These are phyloP conservation scores for Brassica cretica DNA, from an alignment of 345 rosid genomes.

Conservation along the genomic window DNA sequence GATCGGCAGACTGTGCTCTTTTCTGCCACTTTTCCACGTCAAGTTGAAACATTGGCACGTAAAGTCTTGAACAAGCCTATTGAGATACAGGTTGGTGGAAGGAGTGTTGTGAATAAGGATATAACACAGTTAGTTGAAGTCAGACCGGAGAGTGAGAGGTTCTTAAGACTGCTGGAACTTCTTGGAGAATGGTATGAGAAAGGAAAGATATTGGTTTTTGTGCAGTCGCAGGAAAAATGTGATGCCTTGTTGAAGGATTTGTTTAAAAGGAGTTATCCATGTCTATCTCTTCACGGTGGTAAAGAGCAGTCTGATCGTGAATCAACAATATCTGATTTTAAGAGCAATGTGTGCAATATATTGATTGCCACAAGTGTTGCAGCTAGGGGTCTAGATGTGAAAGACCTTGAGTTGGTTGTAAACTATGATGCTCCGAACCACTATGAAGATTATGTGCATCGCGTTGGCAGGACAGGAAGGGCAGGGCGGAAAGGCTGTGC, in stretches of 20 bases:
- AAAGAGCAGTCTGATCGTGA: conserved; percentile 97
- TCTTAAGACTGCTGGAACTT: conserved; percentile 78
- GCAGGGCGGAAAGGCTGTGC: conserved; percentile 97
- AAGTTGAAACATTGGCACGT: conserved; percentile 92
- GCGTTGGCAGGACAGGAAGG: conserved; percentile 97
- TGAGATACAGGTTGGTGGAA: conserved; percentile 92
- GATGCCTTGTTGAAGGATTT: conserved; percentile 79
- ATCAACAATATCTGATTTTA: conserved; percentile 86
- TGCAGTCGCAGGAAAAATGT: conserved; percentile 87
- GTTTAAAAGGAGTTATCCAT: conserved; percentile 79
- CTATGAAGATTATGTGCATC: conserved; percentile 95
- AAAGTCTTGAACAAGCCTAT: conserved; percentile 81
- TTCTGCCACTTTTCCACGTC: conserved; percentile 97
- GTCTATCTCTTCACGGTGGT: conserved; percentile 94
- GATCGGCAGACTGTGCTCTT: conserved; percentile 94
- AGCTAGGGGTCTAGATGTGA: conserved; percentile 95
- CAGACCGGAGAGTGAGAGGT: conserved; percentile 87
- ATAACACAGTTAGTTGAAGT: conserved; percentile 88
- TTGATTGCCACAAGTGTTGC: conserved; percentile 92
- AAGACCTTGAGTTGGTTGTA: conserved; percentile 91
- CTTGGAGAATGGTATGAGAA: conserved; percentile 98
- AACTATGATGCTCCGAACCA: conserved; percentile 93
- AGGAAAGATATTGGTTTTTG: conserved; percentile 87
- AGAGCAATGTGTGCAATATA: conserved; percentile 88
- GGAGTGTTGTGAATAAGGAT: conserved; percentile 98